Evolutionary conservation across 1,284 basidiomycete species (phyloP), one percentile per base, ranked within the genome.

Genomic region (Coriolopsis trogii): DNA sequence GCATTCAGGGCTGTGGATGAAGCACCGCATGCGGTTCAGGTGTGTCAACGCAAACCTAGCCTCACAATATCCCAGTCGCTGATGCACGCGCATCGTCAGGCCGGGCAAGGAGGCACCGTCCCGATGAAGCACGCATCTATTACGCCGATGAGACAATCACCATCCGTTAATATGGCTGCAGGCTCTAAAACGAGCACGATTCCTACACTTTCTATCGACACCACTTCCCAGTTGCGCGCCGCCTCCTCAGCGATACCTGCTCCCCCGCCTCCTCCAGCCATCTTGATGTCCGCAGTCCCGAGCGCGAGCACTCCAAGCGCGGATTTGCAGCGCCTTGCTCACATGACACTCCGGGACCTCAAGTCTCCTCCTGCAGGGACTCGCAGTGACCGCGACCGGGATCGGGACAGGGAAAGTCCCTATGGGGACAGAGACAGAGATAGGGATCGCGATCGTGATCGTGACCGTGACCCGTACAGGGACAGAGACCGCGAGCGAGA

Each of bases 1-100:
- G 20, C 16, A 49, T n/a, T n/a, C n/a, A n/a, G 48, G 41, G 25
- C n/a, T 16, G 29, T 43, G 20, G 48, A 49, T 13, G 36, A 26
- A 21, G 1, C 16, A 9, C 4, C 47, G 18, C 31, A 20, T 10
- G 20, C 21, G 6, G 33, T 34, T 20, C 33, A 38, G 41, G 48
- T 49, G 36, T 7, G 46, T 26, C n/a, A n/a, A n/a, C n/a, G n/a
- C n/a, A n/a, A n/a, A n/a, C n/a, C n/a, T n/a, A n/a, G n/a, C n/a
- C n/a, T n/a, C n/a, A n/a, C n/a, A n/a, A n/a, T n/a, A n/a, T n/a
- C n/a, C n/a, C n/a, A n/a, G n/a, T n/a, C n/a, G n/a, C n/a, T n/a
- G n/a, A n/a, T n/a, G n/a, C n/a, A n/a, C n/a, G n/a, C n/a, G n/a
- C n/a, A n/a, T n/a, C n/a, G n/a, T n/a, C n/a, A n/a, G n/a, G n/a